Conservation (phyloP, 2,329 filamentous ascomycete species). For the Aspergillus hiratsukae region DNA sequence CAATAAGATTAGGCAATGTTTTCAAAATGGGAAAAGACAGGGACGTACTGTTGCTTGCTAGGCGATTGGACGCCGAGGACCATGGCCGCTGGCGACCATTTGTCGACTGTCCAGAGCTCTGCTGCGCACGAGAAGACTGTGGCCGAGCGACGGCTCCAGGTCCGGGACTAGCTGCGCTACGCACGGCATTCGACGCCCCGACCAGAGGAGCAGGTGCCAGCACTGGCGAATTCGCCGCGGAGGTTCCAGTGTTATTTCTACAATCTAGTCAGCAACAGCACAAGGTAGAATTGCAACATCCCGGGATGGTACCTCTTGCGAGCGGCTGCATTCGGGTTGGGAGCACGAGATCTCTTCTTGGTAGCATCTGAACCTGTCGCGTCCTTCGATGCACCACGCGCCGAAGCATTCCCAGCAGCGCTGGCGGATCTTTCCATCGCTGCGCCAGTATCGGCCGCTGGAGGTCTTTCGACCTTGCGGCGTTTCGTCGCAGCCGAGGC, state of each 20-base stretch:
- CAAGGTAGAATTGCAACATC: not conserved
- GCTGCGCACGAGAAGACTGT: slow-evolving; percentile 66
- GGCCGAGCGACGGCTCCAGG: slow-evolving; percentile 57
- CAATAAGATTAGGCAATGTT: slow-evolving; percentile 17
- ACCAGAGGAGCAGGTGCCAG: slow-evolving; percentile 72
- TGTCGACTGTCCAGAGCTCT: slow-evolving; percentile 65
- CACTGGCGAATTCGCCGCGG: slow-evolving; percentile 61
- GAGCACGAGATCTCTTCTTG: slow-evolving; percentile 70
- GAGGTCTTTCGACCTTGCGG: slow-evolving; percentile 71
- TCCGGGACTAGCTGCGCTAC: slow-evolving; percentile 58
- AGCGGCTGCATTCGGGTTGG: slow-evolving; percentile 56
- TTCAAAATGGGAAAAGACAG: slow-evolving; percentile 19
- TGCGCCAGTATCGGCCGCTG: slow-evolving; percentile 28
- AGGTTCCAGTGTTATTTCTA: slow-evolving; percentile 46
- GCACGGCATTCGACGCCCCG: slow-evolving; percentile 57
- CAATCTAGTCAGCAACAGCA: not conserved
- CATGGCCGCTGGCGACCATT: slow-evolving; percentile 54
- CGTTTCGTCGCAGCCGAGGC: slow-evolving; percentile 59
- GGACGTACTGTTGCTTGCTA: slow-evolving; percentile 49
- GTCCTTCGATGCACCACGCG: slow-evolving; percentile 51
- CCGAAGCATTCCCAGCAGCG: slow-evolving; percentile 25
- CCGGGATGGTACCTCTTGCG: slow-evolving; percentile 80
- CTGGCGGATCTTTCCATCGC: slow-evolving; percentile 41
- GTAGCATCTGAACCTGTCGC: slow-evolving; percentile 59
- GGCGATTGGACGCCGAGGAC: slow-evolving; percentile 58